Conservation (phyloP, 176 grass and related monocot genomes). For the Musa acuminata region DNA sequence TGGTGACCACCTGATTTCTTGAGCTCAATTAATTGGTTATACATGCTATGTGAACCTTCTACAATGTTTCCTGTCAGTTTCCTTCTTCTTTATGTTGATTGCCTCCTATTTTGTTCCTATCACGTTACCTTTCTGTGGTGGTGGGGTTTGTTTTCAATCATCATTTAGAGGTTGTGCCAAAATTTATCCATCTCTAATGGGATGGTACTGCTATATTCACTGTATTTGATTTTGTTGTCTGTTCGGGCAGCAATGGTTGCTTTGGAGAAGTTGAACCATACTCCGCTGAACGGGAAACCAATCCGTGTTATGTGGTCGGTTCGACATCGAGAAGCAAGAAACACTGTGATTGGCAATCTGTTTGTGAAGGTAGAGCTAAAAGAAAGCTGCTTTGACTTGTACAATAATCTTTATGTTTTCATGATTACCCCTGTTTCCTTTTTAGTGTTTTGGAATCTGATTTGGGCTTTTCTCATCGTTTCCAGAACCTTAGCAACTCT, state of each 20-base stretch:
- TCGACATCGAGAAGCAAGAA: conserved; percentile 55
- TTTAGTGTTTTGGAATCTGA: background rate
- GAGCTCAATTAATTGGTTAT: background rate
- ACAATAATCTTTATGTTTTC: background rate
- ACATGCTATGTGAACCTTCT: background rate
- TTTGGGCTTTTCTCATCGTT: background rate
- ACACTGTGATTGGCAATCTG: conserved; percentile 62
- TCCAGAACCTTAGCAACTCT: conserved; percentile 49
- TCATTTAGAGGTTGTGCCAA: background rate
- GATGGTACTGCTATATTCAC: conserved; percentile 6
- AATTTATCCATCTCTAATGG: background rate
- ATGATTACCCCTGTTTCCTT: background rate
- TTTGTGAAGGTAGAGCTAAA: conserved; percentile 68
- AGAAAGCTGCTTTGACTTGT: background rate
- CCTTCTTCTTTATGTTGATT: background rate
- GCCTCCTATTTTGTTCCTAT: background rate
- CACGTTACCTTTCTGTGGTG: too few species aligned
- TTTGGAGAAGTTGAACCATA: conserved; percentile 61
- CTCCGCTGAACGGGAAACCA: conserved; percentile 38
- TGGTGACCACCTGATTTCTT: background rate
- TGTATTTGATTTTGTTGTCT: conserved; percentile 16
- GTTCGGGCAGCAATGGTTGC: conserved; percentile 32
- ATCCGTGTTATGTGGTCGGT: conserved; percentile 87
- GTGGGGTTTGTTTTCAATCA: too few species aligned
- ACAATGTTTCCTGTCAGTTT: background rate